These are phyloP conservation scores for Citrus australasica DNA, from an alignment of 345 rosid species.

Conservation along the genomic window DNA sequence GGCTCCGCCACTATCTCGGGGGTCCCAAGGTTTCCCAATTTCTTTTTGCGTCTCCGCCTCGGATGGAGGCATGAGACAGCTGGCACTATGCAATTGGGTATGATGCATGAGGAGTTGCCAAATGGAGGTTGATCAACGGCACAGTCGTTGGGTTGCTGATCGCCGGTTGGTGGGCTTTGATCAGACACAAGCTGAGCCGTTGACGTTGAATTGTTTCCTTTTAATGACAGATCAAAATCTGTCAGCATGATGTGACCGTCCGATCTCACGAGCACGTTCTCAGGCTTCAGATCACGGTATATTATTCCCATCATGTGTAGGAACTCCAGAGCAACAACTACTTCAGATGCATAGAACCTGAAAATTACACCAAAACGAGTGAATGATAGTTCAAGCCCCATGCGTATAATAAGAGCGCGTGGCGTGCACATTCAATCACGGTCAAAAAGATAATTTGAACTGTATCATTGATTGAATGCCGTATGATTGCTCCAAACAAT, in stretches of 20 bases:
- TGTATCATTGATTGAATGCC: not conserved
- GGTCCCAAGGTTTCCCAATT: conserved; percentile 19
- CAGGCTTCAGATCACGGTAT: conserved; percentile 67
- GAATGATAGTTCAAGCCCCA: not conserved
- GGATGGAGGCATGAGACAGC: conserved; percentile 51
- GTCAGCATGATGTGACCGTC: conserved; percentile 76
- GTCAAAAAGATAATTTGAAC: not conserved
- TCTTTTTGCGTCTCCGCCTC: conserved; percentile 27
- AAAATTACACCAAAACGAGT: not conserved
- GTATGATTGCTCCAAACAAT: not conserved
- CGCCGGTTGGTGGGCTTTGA: not conserved
- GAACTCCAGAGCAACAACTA: conserved; percentile 52
- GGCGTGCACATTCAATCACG: not conserved
- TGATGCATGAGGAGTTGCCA: conserved; percentile 43
- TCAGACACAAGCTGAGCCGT: conserved; percentile 40
- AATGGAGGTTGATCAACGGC: conserved; percentile 14
- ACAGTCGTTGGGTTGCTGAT: not conserved
- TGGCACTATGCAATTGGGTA: conserved; percentile 56
- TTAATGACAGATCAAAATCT: conserved; percentile 66
- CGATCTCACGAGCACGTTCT: conserved; percentile 54
- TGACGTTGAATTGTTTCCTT: conserved; percentile 32
- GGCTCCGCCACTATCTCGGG: conserved; percentile 59
- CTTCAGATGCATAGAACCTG: conserved; percentile 62
- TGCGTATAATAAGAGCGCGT: conserved; percentile 11
- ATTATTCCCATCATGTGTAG: conserved; percentile 66